Evolutionary conservation across 805 yeast species (phyloP).

Genomic region (Candida parachauliodes): DNA sequence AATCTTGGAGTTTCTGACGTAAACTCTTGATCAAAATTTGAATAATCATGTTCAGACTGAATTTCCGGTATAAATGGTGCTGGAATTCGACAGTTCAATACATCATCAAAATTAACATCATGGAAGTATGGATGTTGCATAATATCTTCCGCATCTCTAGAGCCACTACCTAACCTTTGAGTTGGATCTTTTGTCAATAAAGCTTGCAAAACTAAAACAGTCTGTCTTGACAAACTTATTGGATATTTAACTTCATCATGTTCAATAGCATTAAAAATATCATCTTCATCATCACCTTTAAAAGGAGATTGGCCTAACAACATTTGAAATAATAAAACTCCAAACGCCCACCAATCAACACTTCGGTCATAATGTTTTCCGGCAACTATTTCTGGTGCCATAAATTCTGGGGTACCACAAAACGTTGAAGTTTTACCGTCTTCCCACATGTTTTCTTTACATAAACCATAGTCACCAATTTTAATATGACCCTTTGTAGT

Average conservation of each 20-base stretch:
- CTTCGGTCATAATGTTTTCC: slow-evolving; percentile 91
- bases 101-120: slow-evolving; percentile 87
- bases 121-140: slow-evolving; percentile 94
- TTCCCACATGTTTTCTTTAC: slow-evolving; percentile 89
- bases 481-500: slow-evolving; percentile 92
- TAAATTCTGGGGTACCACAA: slow-evolving; percentile 98
- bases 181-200: slow-evolving; percentile 85
- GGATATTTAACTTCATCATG: slow-evolving; percentile 97
- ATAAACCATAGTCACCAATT: slow-evolving; percentile 94
- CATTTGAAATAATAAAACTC: slow-evolving; percentile 95
- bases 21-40: slow-evolving; percentile 91
- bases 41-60: slow-evolving; percentile 82
- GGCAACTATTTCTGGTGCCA: slow-evolving; percentile 97
- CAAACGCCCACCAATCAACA: slow-evolving; percentile 99
- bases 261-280: slow-evolving; percentile 92
- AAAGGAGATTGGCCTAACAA: slow-evolving; percentile 94
- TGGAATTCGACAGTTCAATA: slow-evolving; percentile 62
- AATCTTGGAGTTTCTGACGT: slow-evolving; percentile 91
- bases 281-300: slow-evolving; percentile 96
- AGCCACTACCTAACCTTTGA: slow-evolving; percentile 81
- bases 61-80: slow-evolving; percentile 93
- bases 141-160: slow-evolving; percentile 85
- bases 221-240: slow-evolving; percentile 94
- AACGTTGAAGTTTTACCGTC: slow-evolving; percentile 87
- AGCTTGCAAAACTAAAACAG: slow-evolving; percentile 90